phyloP scores from a whole-genome alignment of 2,329 filamentous ascomycete species.

The Exophiala aquamarina region DNA sequence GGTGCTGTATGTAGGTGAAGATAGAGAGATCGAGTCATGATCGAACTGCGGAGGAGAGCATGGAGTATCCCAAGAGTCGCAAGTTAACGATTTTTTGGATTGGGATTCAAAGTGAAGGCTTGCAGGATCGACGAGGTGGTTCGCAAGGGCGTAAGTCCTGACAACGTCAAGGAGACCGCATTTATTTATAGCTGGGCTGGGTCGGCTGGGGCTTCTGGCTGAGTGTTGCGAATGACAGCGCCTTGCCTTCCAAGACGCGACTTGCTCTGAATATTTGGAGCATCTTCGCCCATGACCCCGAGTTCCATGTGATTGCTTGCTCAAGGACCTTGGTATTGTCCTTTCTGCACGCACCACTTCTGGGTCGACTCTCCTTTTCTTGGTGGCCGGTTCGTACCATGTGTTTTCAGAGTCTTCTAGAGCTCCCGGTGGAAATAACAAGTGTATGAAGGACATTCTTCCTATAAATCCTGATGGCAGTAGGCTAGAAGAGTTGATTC shows the following conservation, averaged over 20 bases:
- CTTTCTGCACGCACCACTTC: background rate
- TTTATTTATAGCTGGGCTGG: background rate
- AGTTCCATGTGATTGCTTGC: slow-evolving; percentile 2
- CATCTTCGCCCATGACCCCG: slow-evolving; percentile 7
- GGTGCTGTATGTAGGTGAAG: slow-evolving; percentile 9
- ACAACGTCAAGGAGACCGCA: slow-evolving; percentile 11
- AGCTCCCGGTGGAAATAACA: slow-evolving; percentile 16
- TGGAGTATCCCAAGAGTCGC: slow-evolving; percentile 10
- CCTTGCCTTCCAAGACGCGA: background rate
- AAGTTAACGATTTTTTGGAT: background rate
- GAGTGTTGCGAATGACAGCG: background rate
- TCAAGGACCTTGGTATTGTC: slow-evolving; percentile 10
- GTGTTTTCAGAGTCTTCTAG: slow-evolving; percentile 22
- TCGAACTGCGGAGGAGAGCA: slow-evolving; percentile 18
- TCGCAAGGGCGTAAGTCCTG: slow-evolving; percentile 1
- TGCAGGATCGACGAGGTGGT: too few species aligned
- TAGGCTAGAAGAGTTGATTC: too few species aligned
- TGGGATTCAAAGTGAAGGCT: too few species aligned
- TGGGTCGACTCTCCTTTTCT: slow-evolving; percentile 17
- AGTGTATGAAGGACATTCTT: slow-evolving; percentile 24
- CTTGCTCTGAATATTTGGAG: slow-evolving; percentile 3
- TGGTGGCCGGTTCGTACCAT: slow-evolving; percentile 15
- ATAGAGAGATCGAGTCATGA: slow-evolving; percentile 12
- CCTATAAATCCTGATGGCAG: too few species aligned
- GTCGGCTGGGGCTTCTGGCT: slow-evolving; percentile 12